Evolutionary conservation across 129 eudicot species (phyloP).

Genomic region (Lactuca saligna): DNA sequence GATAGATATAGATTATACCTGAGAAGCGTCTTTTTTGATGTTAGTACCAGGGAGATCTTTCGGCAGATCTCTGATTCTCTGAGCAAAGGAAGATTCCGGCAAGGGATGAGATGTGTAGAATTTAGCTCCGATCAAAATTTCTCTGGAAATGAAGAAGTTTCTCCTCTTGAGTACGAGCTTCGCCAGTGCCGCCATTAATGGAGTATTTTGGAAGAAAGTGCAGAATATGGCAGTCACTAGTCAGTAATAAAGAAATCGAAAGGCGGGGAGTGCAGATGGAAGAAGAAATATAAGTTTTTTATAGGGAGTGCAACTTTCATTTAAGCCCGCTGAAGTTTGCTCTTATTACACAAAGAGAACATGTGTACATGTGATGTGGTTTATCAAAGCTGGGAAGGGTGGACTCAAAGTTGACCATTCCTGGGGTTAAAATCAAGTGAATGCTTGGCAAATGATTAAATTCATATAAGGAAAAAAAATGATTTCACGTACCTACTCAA

Average conservation of each 20-base stretch:
- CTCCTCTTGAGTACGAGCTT: slow-evolving; percentile 45
- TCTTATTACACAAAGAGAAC: slow-evolving; percentile 9
- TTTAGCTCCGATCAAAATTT: slow-evolving; percentile 32
- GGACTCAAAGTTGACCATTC: neutral
- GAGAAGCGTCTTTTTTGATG: slow-evolving; percentile 74
- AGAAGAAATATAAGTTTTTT: neutral
- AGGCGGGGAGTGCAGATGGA: slow-evolving; percentile 7
- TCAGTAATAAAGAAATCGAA: neutral
- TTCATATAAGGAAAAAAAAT: too few species aligned
- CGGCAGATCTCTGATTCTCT: slow-evolving; percentile 78
- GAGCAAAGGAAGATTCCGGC: slow-evolving; percentile 61
- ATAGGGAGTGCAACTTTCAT: slow-evolving; percentile 1
- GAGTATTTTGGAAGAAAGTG: slow-evolving; percentile 5
- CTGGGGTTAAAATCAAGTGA: neutral
- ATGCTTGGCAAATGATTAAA: too few species aligned
- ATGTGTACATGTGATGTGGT: neutral
- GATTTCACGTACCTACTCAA: too few species aligned
- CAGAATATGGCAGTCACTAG: neutral
- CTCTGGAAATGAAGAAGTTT: slow-evolving; percentile 8
- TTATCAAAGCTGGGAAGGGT: neutral
- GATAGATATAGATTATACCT: slow-evolving; percentile 37
- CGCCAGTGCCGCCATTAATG: slow-evolving; percentile 61
- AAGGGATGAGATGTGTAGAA: slow-evolving; percentile 48
- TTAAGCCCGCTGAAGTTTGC: slow-evolving; percentile 2
- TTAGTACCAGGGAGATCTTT: slow-evolving; percentile 69